These are phyloP conservation scores for Graphium sp. DNA, from an alignment of 2,329 filamentous ascomycete genomes.

Conservation along the genomic window DNA sequence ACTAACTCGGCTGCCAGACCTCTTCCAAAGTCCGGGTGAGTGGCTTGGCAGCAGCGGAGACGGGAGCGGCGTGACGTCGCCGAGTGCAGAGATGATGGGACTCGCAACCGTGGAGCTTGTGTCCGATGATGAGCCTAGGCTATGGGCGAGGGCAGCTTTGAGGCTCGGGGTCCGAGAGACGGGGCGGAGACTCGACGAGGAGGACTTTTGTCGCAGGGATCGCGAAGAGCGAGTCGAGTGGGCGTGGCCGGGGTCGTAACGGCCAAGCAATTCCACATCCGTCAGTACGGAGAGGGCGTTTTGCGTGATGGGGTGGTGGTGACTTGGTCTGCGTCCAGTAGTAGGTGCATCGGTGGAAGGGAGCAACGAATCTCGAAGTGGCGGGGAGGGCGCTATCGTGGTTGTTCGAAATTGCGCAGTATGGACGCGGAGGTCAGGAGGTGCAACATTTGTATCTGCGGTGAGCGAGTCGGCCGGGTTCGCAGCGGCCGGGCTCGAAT, in stretches of 20 bases:
- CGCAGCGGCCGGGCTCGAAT: no score
- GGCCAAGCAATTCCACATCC: no score
- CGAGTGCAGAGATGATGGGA: conserved; percentile 58
- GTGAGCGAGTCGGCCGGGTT: no score
- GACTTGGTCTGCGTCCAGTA: conserved; percentile 5
- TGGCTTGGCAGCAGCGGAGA: conserved; percentile 53
- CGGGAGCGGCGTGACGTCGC: conserved; percentile 62
- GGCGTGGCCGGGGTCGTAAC: conserved; percentile 1
- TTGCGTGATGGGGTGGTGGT: conserved; percentile 9
- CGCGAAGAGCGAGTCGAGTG: conserved; percentile 4
- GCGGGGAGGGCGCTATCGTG: conserved; percentile 6
- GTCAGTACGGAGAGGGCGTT: conserved; percentile 7
- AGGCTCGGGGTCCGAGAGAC: conserved; percentile 44
- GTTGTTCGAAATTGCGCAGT: conserved; percentile 5
- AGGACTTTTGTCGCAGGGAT: conserved; percentile 20
- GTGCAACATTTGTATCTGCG: no score
- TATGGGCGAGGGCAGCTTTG: conserved; percentile 34
- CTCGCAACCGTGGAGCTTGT: conserved; percentile 55
- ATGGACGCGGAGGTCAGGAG: not conserved
- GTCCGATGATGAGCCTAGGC: conserved; percentile 31
- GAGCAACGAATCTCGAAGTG: conserved; percentile 7
- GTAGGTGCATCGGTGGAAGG: conserved; percentile 5
- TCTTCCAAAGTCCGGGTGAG: conserved; percentile 51
- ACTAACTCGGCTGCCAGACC: conserved; percentile 26
- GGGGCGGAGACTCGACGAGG: conserved; percentile 27